These are phyloP conservation scores for Geosmithia putterillii DNA, from an alignment of 2,329 filamentous ascomycete genomes.

Conservation along the genomic window DNA sequence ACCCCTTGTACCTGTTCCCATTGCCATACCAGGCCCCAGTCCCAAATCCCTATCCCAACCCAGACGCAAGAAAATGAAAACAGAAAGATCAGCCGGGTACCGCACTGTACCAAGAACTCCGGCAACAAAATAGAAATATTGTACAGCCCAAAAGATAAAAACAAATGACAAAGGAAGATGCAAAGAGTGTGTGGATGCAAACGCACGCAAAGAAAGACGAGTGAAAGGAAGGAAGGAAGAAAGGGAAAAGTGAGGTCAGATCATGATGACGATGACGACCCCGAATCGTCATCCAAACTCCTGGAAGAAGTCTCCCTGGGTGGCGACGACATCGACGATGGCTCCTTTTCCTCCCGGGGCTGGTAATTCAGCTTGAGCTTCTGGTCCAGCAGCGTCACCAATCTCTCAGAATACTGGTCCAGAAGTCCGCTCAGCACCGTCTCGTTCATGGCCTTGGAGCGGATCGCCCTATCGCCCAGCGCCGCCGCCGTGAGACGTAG, in stretches of 20 bases:
- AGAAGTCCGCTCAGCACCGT: constrained; percentile 50
- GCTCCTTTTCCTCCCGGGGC: constrained; percentile 15
- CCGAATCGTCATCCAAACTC: constrained; percentile 20
- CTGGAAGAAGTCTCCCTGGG: no score
- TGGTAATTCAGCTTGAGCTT: constrained; percentile 43
- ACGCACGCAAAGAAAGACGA: background rate
- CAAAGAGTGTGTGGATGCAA: no score
- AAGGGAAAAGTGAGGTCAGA: background rate
- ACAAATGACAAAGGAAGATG: no score
- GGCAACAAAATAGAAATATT: no score
- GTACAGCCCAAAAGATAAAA: no score
- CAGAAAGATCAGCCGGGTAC: no score
- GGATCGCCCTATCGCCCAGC: constrained; percentile 42
- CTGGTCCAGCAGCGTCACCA: constrained; percentile 61
- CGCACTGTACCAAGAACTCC: no score
- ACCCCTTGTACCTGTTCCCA: no score
- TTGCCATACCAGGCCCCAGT: no score
- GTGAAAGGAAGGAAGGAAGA: constrained; percentile 1
- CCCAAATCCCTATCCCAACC: no score
- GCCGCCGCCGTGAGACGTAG: constrained; percentile 50
- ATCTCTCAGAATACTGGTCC: constrained; percentile 62
- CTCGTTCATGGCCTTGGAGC: constrained; percentile 43
- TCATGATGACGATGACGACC: constrained; percentile 18
- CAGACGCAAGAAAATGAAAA: no score
- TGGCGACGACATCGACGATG: no score